A percentile compares a stretch with the other conserved stretches of the same genome.
phyloP scores from a whole-genome alignment of 164 flowering plant genomes.

The Tinospora cordifolia region DNA sequence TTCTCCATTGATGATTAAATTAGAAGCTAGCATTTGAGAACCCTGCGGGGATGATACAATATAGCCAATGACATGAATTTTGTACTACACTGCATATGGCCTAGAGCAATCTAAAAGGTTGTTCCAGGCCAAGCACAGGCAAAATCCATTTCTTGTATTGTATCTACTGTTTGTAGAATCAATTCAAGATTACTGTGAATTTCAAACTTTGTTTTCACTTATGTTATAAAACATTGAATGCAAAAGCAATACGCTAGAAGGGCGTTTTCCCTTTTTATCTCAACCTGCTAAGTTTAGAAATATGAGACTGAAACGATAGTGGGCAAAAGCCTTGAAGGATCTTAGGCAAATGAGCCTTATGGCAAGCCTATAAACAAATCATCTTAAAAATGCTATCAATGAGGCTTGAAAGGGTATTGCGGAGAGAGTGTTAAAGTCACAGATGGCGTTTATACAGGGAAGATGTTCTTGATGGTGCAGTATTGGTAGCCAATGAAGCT shows the following conservation, averaged over 20 bases:
- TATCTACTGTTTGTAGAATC: neutral
- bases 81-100: neutral
- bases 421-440: too few species aligned
- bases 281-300: too few species aligned
- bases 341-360: too few species aligned
- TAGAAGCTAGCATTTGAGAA: neutral
- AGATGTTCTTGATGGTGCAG: too few species aligned
- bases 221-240: neutral
- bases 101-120: neutral
- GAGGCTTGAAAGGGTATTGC: too few species aligned
- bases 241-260: neutral
- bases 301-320: too few species aligned
- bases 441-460: too few species aligned
- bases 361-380: too few species aligned
- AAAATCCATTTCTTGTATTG: neutral
- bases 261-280: neutral
- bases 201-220: neutral
- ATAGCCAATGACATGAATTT: neutral
- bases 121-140: neutral
- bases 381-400: too few species aligned
- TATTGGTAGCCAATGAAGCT: too few species aligned
- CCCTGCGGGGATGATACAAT: neutral
- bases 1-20: conserved; percentile 24
- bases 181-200: neutral
- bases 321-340: too few species aligned